A percentile compares a stretch with the other conserved stretches of the same genome.
phyloP scores from a whole-genome alignment of 1,284 basidiomycete species.

The Sphagnurus paluster region DNA sequence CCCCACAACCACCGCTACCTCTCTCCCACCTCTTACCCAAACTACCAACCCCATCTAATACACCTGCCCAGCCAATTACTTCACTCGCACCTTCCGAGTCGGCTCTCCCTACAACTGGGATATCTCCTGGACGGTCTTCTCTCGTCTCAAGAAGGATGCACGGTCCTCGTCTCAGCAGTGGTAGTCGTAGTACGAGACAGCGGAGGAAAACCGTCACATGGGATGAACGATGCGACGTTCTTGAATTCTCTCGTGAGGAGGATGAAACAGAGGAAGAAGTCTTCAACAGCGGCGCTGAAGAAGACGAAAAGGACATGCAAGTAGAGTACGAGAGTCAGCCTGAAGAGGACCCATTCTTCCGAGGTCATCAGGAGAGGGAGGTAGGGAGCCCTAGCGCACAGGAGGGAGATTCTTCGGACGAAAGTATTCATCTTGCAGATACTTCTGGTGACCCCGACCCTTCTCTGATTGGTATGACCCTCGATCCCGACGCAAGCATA shows the following conservation, averaged over 20 bases:
- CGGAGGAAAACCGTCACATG: constrained; percentile 85
- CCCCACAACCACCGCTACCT: constrained; percentile 25
- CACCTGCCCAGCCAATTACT: constrained; percentile 22
- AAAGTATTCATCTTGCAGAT: constrained; percentile 35
- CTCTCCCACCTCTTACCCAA: constrained; percentile 21
- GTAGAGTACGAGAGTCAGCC: constrained; percentile 24
- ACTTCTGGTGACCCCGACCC: constrained; percentile 23
- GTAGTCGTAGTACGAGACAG: constrained; percentile 53
- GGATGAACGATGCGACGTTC: constrained; percentile 82
- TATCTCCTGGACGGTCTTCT: constrained; percentile 67
- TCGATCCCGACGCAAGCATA: constrained; percentile 58
- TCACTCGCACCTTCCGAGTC: constrained; percentile 25
- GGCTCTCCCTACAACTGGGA: constrained; percentile 25
- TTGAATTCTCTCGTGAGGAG: constrained; percentile 79
- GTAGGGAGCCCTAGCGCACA: constrained; percentile 19
- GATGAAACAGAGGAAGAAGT: constrained; percentile 52
- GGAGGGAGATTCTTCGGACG: constrained; percentile 34
- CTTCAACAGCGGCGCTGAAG: constrained; percentile 31
- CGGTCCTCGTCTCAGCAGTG: constrained; percentile 64
- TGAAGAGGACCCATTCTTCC: constrained; percentile 16
- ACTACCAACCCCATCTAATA: constrained; percentile 22
- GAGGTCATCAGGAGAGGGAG: constrained; percentile 9
- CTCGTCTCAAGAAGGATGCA: constrained; percentile 81
- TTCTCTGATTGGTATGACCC: constrained; percentile 26
- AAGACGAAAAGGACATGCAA: constrained; percentile 27